Base-by-base conservation (phyloP, 441 rosid genomes). In the Pelargonium myrrhifolium region DNA sequence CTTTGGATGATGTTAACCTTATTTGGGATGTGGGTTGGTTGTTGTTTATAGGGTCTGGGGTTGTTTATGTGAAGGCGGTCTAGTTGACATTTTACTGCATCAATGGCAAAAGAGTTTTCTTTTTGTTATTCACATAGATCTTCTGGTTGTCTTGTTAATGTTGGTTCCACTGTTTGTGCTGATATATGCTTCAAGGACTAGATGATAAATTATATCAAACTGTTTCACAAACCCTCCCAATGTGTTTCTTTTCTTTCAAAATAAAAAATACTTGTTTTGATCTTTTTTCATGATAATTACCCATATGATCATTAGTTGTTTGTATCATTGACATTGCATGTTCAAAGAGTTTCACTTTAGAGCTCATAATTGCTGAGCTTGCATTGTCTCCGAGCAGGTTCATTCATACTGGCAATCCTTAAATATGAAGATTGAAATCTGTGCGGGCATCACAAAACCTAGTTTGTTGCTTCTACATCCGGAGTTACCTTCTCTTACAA, bases 361-460 rank as follows among this genome's bases (percentile, higher is more conserved):
- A 42, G 17, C 17, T 51, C 14, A 22, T 58, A 64, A 47, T 69
- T 65, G 28, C 64, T 53, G 71, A 67, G 40, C 26, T 62, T 35
- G 35, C 15, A 22, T 56, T 68, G 40, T 68, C 68, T 58, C 21
- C 42, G 3, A 72, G 81, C 80, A 73, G 84, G 65, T 67, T 67
- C 17, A 60, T 72, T 62, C 62, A 28, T 8, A 61, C 40, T 15
- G 17, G 26, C 18, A 61, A 35, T 56, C n/a, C 56, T 65, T 40
- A 58, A 65, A 69, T 64, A 87, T 92, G 97, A 83, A 77, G 77
- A 75, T 86, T 65, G 80, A 86, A 80, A 78, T 81, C 76, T 81
- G 71, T 80, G 72, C 80, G 59, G 82, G 87, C 71, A 69, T 85
- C 68, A 68, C 81, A n/a, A 86, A 83, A 68, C 88, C 97, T 47